Evolutionary conservation across 257 asterid genomes (phyloP).

Genomic region (Nyctanthes arbortristis): DNA sequence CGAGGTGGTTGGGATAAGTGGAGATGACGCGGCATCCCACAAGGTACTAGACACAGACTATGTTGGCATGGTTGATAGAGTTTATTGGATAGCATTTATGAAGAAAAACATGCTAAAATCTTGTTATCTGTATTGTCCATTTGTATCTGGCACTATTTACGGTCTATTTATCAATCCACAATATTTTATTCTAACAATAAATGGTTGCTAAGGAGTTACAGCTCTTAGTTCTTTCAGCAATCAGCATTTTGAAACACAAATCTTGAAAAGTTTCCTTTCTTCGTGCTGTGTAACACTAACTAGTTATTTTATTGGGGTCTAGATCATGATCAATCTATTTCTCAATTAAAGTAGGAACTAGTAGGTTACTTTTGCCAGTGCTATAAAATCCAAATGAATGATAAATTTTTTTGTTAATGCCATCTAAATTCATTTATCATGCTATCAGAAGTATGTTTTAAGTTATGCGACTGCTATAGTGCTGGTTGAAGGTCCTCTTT

Average conservation of each 20-base stretch:
- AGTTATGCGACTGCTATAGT: too few relatives aligned
- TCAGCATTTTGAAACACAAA: too few relatives aligned
- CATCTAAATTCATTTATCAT: background rate
- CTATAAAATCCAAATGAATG: conserved; percentile 12
- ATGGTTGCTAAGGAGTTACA: too few relatives aligned
- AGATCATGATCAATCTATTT: background rate
- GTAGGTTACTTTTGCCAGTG: background rate
- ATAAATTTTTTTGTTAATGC: background rate
- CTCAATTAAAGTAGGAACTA: background rate
- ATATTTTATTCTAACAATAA: too few relatives aligned
- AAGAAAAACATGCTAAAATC: too few relatives aligned
- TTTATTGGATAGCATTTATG: too few relatives aligned
- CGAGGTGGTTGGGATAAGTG: conserved; percentile 88
- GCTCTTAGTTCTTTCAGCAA: too few relatives aligned
- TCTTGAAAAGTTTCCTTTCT: background rate
- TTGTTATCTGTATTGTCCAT: too few relatives aligned
- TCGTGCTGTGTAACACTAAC: background rate
- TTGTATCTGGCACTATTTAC: too few relatives aligned
- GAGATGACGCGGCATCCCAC: conserved; percentile 76
- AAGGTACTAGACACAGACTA: conserved; percentile 68
- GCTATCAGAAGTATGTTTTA: background rate
- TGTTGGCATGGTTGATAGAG: too few relatives aligned
- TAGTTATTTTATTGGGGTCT: background rate
- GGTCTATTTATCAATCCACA: too few relatives aligned
- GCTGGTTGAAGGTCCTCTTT: too few relatives aligned